phyloP scores from a whole-genome alignment of 371 early-diverging fungal genomes.

The Rhizopus sp. region DNA sequence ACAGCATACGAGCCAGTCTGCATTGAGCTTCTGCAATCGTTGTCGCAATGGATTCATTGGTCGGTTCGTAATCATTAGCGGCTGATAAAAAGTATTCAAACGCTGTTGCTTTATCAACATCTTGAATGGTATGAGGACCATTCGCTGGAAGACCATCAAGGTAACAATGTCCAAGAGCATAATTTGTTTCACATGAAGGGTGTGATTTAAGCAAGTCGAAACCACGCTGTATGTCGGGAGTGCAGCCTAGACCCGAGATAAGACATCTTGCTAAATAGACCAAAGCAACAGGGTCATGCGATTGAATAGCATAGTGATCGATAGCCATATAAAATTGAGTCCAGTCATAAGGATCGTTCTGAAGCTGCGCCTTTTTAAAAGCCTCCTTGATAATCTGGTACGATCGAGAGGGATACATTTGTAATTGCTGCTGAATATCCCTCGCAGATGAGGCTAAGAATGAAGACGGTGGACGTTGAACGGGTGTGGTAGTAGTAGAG shows the following conservation, averaged over 20 bases:
- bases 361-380: conserved; percentile 20
- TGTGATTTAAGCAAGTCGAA: conserved; percentile 16
- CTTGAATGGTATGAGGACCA: not conserved
- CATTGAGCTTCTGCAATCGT: conserved; percentile 37
- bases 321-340: conserved; percentile 22
- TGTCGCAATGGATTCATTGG: conserved; percentile 12
- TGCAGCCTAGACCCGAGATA: conserved; percentile 21
- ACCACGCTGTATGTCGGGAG: conserved; percentile 16
- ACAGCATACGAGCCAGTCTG: conserved; percentile 41
- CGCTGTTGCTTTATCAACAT: conserved; percentile 14
- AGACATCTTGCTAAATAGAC: conserved; percentile 25
- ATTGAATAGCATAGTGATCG: conserved; percentile 8
- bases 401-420: not conserved
- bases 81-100: conserved; percentile 20
- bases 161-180: conserved; percentile 26
- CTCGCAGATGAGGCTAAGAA: not conserved
- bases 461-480: not conserved
- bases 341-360: conserved; percentile 24
- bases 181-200: conserved; percentile 25
- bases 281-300: conserved; percentile 8
- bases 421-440: not conserved
- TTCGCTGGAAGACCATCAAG: conserved; percentile 12
- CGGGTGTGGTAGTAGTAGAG: not conserved
- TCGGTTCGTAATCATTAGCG: conserved; percentile 13
- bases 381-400: conserved; percentile 14